A percentile compares a stretch with the other conserved stretches of the same genome.
phyloP scores from a whole-genome alignment of 2,329 filamentous ascomycete species.

The Xylaria sp. region DNA sequence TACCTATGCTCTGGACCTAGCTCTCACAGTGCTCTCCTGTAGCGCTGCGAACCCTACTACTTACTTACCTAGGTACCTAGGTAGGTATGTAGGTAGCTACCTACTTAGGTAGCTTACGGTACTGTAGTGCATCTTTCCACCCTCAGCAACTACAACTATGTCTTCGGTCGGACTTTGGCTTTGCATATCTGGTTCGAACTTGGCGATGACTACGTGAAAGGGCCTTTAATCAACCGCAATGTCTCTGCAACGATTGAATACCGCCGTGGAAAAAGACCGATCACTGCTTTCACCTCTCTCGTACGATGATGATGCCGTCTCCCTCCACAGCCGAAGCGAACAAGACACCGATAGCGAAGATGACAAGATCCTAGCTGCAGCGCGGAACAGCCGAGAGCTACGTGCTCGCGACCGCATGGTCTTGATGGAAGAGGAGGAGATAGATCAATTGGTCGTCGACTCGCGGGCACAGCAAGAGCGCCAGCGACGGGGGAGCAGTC shows the following conservation, averaged over 20 bases:
- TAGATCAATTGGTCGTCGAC: conserved; percentile 68
- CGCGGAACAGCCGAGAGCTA: conserved; percentile 75
- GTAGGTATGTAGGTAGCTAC: no score
- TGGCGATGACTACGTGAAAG: conserved; percentile 8
- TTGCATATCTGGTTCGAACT: not conserved
- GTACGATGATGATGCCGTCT: conserved; percentile 76
- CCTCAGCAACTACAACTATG: no score
- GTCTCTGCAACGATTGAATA: conserved; percentile 47
- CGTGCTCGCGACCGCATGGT: conserved; percentile 75
- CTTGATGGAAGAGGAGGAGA: conserved; percentile 79
- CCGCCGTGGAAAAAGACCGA: conserved; percentile 45
- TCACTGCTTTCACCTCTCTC: conserved; percentile 70
- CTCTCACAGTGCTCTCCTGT: no score
- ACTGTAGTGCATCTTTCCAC: no score
- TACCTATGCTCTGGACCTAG: no score
- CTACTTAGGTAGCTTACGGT: no score
- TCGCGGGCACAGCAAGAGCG: conserved; percentile 58
- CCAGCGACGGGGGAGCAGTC: conserved; percentile 59
- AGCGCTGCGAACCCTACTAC: no score
- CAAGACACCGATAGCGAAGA: conserved; percentile 82
- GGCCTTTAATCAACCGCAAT: conserved; percentile 37
- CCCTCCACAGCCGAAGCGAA: conserved; percentile 73
- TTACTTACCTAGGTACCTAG: no score
- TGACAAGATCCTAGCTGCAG: conserved; percentile 72
- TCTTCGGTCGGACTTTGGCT: no score